Conservation (phyloP, 306 rosid genomes). For the Spatholobus suberectus region DNA sequence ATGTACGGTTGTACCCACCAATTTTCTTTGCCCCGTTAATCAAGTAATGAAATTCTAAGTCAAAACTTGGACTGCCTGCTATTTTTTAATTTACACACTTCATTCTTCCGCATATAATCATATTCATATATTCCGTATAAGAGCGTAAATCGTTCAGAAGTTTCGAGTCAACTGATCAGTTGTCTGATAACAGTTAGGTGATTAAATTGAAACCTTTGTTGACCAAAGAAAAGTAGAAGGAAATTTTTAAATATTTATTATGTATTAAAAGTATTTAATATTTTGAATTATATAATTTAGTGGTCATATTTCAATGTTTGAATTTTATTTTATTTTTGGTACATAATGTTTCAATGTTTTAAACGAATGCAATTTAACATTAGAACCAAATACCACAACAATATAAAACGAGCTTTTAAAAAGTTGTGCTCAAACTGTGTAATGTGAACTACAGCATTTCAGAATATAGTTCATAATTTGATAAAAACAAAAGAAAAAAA, state of each 20-base stretch:
- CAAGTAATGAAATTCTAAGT: slow-evolving; percentile 5
- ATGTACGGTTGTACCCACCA: slow-evolving; percentile 23
- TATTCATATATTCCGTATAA: not conserved
- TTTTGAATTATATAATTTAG: not conserved
- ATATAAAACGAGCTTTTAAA: too few species aligned
- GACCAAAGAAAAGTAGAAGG: not conserved
- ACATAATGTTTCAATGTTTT: too few species aligned
- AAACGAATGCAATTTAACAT: too few species aligned
- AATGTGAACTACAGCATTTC: too few species aligned
- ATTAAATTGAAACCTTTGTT: not conserved
- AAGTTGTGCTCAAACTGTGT: too few species aligned
- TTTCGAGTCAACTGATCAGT: not conserved
- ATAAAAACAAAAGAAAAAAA: not conserved
- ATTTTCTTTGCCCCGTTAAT: slow-evolving; percentile 13
- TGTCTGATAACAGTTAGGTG: not conserved
- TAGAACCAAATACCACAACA: too few species aligned
- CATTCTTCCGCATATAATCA: not conserved
- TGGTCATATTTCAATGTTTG: not conserved
- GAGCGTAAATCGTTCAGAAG: not conserved
- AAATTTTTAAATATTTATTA: not conserved
- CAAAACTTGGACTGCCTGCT: slow-evolving; percentile 15
- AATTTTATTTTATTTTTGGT: too few species aligned
- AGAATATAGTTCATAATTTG: not conserved
- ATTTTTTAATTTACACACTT: not conserved
- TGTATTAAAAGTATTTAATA: not conserved